Conservation (phyloP, 2,329 filamentous ascomycete species). For the Neophaeococcomyces mojaviensis region DNA sequence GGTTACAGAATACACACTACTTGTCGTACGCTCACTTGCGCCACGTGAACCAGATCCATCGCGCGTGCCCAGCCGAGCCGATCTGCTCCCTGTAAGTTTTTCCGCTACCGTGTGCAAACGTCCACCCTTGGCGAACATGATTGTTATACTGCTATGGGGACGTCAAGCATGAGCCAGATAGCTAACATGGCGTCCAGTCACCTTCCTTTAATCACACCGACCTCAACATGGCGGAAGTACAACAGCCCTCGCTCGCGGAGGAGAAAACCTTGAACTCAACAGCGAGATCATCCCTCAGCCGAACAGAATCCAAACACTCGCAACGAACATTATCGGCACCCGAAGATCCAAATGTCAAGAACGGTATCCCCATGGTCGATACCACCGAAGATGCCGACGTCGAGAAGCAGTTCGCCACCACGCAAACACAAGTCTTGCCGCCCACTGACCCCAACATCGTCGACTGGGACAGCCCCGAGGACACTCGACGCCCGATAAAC, state of each 20-base stretch:
- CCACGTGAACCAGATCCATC: too few relatives aligned
- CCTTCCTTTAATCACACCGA: neutral
- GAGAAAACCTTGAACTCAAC: conserved; percentile 7
- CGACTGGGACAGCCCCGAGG: conserved; percentile 52
- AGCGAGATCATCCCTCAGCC: neutral
- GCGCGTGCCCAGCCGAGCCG: too few relatives aligned
- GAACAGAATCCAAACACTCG: neutral
- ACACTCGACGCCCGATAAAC: conserved; percentile 54
- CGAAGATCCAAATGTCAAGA: conserved; percentile 9
- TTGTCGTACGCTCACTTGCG: too few relatives aligned
- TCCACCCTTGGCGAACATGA: too few relatives aligned
- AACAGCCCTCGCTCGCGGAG: neutral
- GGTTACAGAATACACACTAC: neutral
- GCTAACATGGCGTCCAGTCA: neutral
- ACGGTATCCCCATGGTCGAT: conserved; percentile 16
- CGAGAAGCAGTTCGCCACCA: conserved; percentile 2
- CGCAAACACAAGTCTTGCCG: neutral
- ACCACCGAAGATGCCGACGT: conserved; percentile 17
- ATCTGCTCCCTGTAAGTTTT: too few relatives aligned
- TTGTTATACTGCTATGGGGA: too few relatives aligned
- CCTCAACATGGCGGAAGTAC: neutral
- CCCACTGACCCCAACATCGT: conserved; percentile 44
- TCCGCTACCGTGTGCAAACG: too few relatives aligned
- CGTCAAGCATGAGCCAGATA: neutral
- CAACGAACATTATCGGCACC: neutral